Percentiles rank a stretch among this genome's conserved stretches.
Conservation (phyloP, 2,329 filamentous ascomycete species). For the Lojkania enalia region DNA sequence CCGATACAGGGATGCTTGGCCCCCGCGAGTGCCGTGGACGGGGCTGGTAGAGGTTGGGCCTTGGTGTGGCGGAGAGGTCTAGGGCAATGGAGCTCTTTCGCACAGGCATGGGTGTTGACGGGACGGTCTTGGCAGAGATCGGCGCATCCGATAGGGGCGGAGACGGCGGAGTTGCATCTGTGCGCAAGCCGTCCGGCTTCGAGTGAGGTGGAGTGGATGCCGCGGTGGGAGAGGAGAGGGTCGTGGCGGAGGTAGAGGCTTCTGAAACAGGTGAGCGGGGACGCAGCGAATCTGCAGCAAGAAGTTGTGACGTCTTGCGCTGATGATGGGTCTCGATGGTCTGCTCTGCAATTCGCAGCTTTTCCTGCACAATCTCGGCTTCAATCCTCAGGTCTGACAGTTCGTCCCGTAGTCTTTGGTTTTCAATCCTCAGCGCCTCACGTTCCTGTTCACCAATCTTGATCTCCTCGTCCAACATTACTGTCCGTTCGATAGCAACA, state of each 20-base stretch:
- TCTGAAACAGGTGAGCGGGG: slow-evolving; percentile 74
- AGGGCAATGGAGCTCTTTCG: slow-evolving; percentile 54
- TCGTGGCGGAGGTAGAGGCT: slow-evolving; percentile 75
- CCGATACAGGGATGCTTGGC: slow-evolving; percentile 61
- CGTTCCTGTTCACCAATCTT: slow-evolving; percentile 89
- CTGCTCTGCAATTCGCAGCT: slow-evolving; percentile 73
- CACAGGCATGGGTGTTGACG: slow-evolving; percentile 46
- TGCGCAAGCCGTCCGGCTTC: slow-evolving; percentile 65
- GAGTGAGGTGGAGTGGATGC: slow-evolving; percentile 78
- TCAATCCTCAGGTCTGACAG: slow-evolving; percentile 92
- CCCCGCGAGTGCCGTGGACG: slow-evolving; percentile 58
- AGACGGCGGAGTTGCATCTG: slow-evolving; percentile 83
- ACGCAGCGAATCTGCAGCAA: slow-evolving; percentile 53
- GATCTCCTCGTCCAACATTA: slow-evolving; percentile 95
- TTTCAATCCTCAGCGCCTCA: slow-evolving; percentile 84
- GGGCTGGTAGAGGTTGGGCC: slow-evolving; percentile 52
- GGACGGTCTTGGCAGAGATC: slow-evolving; percentile 51
- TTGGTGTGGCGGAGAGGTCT: slow-evolving; percentile 57
- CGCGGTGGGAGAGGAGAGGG: slow-evolving; percentile 86
- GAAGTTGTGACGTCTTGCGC: slow-evolving; percentile 54
- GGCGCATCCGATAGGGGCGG: slow-evolving; percentile 91
- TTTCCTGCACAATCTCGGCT: slow-evolving; percentile 90
- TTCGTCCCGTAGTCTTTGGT: slow-evolving; percentile 87
- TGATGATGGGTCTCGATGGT: slow-evolving; percentile 54
- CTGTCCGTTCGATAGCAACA: slow-evolving; percentile 84